Evolutionary conservation across 768 basidiomycete species (phyloP).

Genomic region (Phaeotremella skinneri): DNA sequence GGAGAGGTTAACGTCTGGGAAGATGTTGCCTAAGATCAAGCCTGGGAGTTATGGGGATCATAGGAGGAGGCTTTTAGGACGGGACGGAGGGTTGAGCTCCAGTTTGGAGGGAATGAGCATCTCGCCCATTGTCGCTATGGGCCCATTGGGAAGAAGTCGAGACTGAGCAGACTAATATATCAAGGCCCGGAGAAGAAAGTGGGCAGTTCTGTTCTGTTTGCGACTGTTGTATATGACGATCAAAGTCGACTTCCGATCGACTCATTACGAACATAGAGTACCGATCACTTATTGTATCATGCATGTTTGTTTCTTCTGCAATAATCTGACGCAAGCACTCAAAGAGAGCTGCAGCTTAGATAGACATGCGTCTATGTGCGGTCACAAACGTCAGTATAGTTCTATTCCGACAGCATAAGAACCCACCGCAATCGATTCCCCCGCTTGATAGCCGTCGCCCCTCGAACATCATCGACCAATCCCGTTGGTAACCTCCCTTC

Average conservation of each 20-base stretch:
- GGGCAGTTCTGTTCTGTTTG: too few relatives aligned
- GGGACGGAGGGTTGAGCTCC: constrained; percentile 30
- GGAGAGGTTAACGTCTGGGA: constrained; percentile 7
- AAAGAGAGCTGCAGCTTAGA: constrained; percentile 7
- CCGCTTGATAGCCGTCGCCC: constrained; percentile 43
- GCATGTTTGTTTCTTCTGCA: too few relatives aligned
- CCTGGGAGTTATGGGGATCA: constrained; percentile 23
- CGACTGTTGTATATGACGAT: too few relatives aligned
- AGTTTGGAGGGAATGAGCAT: constrained; percentile 49
- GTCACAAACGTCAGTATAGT: constrained; percentile 4
- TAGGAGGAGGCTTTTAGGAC: constrained; percentile 19
- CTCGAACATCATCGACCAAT: constrained; percentile 59
- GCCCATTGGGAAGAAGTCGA: neutral
- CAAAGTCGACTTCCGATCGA: too few relatives aligned
- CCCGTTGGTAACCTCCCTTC: constrained; percentile 80
- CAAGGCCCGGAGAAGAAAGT: too few relatives aligned
- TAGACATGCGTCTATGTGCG: constrained; percentile 22
- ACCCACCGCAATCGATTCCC: constrained; percentile 31
- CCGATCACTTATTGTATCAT: too few relatives aligned
- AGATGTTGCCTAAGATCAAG: constrained; percentile 19
- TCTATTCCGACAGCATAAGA: neutral
- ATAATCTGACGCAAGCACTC: too few relatives aligned
- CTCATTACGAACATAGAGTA: too few relatives aligned
- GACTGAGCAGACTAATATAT: too few relatives aligned
- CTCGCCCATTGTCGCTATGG: constrained; percentile 24